Conservation (phyloP, 345 rosid genomes). For the Salix brachista region DNA sequence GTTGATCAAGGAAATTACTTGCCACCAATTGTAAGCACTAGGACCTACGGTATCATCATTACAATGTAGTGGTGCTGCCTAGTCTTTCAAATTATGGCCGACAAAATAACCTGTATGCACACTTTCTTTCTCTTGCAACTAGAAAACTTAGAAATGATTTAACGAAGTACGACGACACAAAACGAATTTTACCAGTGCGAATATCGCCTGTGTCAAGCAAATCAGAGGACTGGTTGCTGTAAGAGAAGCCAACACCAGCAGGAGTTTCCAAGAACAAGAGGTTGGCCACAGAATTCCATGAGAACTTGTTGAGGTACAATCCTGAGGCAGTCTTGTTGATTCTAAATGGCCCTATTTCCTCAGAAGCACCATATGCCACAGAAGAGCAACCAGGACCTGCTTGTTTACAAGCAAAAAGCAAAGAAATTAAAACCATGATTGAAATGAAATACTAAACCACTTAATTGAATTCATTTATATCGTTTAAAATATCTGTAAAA, state of each 20-base stretch:
- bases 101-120: neutral
- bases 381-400: conserved; percentile 99
- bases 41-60: conserved; percentile 8
- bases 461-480: too few relatives aligned
- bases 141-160: neutral
- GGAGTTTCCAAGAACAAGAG: conserved; percentile 94
- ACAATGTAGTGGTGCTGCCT: conserved; percentile 2
- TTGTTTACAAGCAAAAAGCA: neutral
- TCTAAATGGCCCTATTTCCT: conserved; percentile 95
- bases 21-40: neutral
- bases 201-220: conserved; percentile 69
- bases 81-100: conserved; percentile 13
- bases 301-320: conserved; percentile 71
- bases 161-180: too few relatives aligned
- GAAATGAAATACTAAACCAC: too few relatives aligned
- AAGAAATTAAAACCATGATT: neutral
- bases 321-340: conserved; percentile 79
- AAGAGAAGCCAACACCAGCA: conserved; percentile 97
- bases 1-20: too few relatives aligned
- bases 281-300: conserved; percentile 86
- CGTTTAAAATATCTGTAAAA: too few relatives aligned
- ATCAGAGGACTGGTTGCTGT: conserved; percentile 81
- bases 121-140: neutral
- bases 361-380: conserved; percentile 97
- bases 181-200: conserved; percentile 60